phyloP scores from a whole-genome alignment of 2,329 filamentous ascomycete species.

The Trichoderma koningii region DNA sequence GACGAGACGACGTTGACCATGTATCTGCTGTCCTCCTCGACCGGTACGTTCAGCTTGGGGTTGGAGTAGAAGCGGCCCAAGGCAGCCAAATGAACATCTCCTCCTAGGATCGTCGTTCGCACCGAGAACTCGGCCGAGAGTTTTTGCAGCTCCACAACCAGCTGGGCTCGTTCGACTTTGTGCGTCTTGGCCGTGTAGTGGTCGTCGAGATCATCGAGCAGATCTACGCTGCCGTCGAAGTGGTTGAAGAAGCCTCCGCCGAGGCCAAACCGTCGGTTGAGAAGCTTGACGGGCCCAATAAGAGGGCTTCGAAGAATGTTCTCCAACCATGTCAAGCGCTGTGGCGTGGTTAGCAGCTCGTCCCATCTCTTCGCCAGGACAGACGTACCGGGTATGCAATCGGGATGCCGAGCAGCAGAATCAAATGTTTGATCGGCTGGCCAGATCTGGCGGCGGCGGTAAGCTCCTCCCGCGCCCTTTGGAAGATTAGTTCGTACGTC shows the following conservation, averaged over 20 bases:
- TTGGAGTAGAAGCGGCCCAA: constrained; percentile 95
- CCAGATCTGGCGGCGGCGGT: constrained; percentile 64
- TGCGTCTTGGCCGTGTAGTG: constrained; percentile 93
- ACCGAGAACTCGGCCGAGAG: constrained; percentile 84
- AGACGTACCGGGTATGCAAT: constrained; percentile 73
- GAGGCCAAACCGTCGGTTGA: constrained; percentile 88
- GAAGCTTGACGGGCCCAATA: constrained; percentile 83
- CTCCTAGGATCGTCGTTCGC: constrained; percentile 87
- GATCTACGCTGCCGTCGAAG: constrained; percentile 90
- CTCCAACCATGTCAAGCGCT: constrained; percentile 93
- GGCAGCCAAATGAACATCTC: constrained; percentile 90
- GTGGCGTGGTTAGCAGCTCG: not conserved
- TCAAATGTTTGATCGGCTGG: constrained; percentile 82
- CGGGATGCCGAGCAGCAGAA: constrained; percentile 84
- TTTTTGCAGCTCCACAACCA: constrained; percentile 80
- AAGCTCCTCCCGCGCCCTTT: constrained; percentile 74
- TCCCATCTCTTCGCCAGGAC: constrained; percentile 36
- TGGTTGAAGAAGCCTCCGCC: constrained; percentile 86
- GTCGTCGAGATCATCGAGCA: constrained; percentile 90
- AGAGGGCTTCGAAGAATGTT: constrained; percentile 86
- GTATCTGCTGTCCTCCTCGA: constrained; percentile 84
- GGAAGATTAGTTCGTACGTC: constrained; percentile 83
- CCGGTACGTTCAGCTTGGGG: constrained; percentile 73
- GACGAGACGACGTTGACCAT: constrained; percentile 95
- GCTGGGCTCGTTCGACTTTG: constrained; percentile 78